Evolutionary conservation across 805 yeast species (phyloP).

Genomic region (Candida alai): DNA sequence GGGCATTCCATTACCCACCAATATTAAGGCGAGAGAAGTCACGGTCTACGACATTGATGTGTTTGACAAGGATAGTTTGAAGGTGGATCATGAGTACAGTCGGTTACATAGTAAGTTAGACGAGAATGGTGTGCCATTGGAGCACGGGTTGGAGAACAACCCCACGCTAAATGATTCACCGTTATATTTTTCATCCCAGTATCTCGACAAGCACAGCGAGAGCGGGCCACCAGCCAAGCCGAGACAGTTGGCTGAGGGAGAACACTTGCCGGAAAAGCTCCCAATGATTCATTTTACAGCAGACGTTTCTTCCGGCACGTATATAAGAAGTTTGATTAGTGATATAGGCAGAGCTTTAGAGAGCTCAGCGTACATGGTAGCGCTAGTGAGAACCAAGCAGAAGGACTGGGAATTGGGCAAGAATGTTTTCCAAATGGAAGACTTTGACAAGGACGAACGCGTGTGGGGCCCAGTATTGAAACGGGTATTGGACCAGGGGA

Average conservation of each 20-base stretch:
- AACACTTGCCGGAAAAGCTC: constrained; percentile 45
- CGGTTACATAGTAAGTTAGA: constrained; percentile 40
- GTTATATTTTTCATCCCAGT: constrained; percentile 56
- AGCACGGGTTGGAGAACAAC: constrained; percentile 42
- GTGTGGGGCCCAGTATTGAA: constrained; percentile 69
- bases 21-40: constrained; percentile 76
- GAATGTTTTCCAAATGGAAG: constrained; percentile 63
- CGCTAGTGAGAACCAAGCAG: constrained; percentile 68
- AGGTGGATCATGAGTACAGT: constrained; percentile 52
- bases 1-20: constrained; percentile 77
- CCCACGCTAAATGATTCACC: constrained; percentile 63
- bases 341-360: constrained; percentile 83
- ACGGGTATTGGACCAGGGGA: constrained; percentile 44
- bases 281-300: constrained; percentile 73
- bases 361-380: constrained; percentile 85
- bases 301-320: constrained; percentile 91
- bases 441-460: constrained; percentile 57
- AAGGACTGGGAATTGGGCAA: constrained; percentile 78
- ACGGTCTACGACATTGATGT: constrained; percentile 53
- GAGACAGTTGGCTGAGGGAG: constrained; percentile 33
- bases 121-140: constrained; percentile 44
- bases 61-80: constrained; percentile 48
- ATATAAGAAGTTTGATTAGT: constrained; percentile 83
- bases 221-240: constrained; percentile 40
- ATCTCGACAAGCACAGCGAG: constrained; percentile 39